Evolutionary conservation across 1,139 yeast species (phyloP).

Genomic region (Saccharomyces hybrid): DNA sequence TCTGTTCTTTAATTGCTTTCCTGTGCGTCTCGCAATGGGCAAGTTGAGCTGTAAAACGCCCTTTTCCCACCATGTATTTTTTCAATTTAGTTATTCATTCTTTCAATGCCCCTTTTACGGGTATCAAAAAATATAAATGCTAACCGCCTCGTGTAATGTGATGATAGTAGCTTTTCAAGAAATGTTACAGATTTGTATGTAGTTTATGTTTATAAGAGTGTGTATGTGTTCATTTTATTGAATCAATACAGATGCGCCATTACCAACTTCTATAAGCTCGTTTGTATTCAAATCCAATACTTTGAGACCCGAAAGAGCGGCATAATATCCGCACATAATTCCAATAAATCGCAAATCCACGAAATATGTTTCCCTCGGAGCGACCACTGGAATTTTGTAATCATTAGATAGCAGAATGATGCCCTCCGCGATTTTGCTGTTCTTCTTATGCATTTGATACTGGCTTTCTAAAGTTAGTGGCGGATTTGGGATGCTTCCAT

Average conservation of each 20-base stretch:
- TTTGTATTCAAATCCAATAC: constrained; percentile 27
- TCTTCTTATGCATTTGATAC: constrained; percentile 16
- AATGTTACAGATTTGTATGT: background rate
- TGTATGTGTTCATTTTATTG: constrained; percentile 8
- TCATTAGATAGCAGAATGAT: constrained; percentile 31
- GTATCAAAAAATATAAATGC: background rate
- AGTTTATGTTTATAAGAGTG: background rate
- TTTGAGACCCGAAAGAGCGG: constrained; percentile 27
- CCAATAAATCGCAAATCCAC: constrained; percentile 28
- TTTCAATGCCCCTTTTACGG: constrained; percentile 2
- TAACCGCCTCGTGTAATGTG: constrained; percentile 4
- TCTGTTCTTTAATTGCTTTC: background rate
- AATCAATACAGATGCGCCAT: constrained; percentile 23
- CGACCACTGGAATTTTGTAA: constrained; percentile 26
- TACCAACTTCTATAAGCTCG: constrained; percentile 28
- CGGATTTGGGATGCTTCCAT: background rate
- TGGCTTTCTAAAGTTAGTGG: constrained; percentile 18
- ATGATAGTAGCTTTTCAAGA: background rate
- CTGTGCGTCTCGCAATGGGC: background rate
- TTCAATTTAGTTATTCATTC: constrained; percentile 1
- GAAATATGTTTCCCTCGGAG: constrained; percentile 25
- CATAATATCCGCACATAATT: constrained; percentile 27
- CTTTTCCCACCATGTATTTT: background rate
- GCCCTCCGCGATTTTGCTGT: constrained; percentile 23
- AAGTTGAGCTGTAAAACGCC: background rate